These are phyloP conservation scores for Microcos paniculata DNA, from an alignment of 345 rosid genomes.

Conservation along the genomic window DNA sequence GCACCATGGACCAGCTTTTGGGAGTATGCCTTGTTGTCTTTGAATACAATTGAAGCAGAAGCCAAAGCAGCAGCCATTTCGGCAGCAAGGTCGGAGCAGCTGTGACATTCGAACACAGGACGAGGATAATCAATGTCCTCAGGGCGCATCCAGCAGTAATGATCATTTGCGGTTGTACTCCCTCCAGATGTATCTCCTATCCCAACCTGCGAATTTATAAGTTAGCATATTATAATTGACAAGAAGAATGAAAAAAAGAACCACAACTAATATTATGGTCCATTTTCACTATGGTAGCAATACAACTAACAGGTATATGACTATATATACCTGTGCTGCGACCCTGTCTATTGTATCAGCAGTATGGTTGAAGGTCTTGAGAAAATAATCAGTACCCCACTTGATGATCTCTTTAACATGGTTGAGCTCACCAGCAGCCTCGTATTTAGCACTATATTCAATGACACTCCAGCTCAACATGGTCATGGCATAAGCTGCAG, in stretches of 20 bases:
- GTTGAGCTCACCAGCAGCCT: conserved; percentile 87
- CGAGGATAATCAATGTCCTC: conserved; percentile 92
- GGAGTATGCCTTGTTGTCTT: conserved; percentile 89
- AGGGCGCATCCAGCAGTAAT: conserved; percentile 98
- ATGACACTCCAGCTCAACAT: conserved; percentile 99
- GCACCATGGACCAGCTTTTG: conserved; percentile 96
- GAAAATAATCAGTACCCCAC: conserved; percentile 93
- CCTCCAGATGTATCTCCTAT: conserved; percentile 86
- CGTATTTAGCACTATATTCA: conserved; percentile 88
- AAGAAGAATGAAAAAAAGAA: background rate
- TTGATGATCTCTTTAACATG: conserved; percentile 90
- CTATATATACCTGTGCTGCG: conserved; percentile 58
- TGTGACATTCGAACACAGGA: conserved; percentile 62
- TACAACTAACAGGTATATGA: background rate
- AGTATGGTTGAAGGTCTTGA: conserved; percentile 81
- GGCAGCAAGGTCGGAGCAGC: conserved; percentile 92
- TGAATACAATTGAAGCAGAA: conserved; percentile 92
- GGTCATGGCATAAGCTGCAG: conserved; percentile 85
- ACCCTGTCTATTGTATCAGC: conserved; percentile 65
- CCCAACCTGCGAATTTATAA: conserved; percentile 58
- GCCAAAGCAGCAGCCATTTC: conserved; percentile 99
- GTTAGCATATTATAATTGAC: background rate
- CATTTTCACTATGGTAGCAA: background rate
- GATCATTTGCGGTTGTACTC: conserved; percentile 67
- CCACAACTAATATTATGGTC: background rate